Percentiles rank a stretch among this genome's conserved stretches.
Conservation (phyloP, 495 filamentous ascomycete species). For the Physcia stellaris region DNA sequence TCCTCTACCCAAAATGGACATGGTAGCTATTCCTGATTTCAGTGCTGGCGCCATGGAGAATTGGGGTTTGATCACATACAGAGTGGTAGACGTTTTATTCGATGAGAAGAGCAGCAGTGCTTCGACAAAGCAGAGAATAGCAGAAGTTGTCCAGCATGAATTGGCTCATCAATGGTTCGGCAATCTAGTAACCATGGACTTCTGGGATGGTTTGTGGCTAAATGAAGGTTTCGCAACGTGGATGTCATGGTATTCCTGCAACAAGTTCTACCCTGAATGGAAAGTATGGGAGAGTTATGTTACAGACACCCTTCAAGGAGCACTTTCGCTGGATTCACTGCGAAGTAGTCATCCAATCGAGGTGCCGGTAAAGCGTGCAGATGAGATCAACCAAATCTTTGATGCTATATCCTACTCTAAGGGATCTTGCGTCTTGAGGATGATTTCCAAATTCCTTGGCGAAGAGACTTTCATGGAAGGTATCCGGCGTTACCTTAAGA, state of each 20-base stretch:
- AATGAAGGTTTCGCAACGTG: conserved; percentile 98
- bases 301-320: conserved; percentile 77
- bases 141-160: conserved; percentile 92
- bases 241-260: conserved; percentile 51
- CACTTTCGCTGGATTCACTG: conserved; percentile 75
- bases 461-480: conserved; percentile 91
- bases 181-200: conserved; percentile 98
- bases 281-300: conserved; percentile 98
- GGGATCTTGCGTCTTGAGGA: conserved; percentile 87
- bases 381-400: conserved; percentile 97
- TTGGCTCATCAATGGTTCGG: conserved; percentile 99
- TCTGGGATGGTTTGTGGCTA: conserved; percentile 97
- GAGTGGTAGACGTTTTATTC: conserved; percentile 79
- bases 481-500: conserved; percentile 81
- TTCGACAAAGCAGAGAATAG: conserved; percentile 84
- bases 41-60: conserved; percentile 96
- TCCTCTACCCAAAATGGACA: conserved; percentile 82
- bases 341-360: conserved; percentile 95
- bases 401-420: conserved; percentile 97
- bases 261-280: conserved; percentile 88
- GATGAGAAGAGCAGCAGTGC: conserved; percentile 87
- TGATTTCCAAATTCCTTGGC: conserved; percentile 93
- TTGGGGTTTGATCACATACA: conserved; percentile 94
- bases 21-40: conserved; percentile 95
- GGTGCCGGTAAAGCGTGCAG: conserved; percentile 86